Conservation (phyloP, 1,139 yeast genomes). For the Nakaseomyces uthaithaninus region DNA sequence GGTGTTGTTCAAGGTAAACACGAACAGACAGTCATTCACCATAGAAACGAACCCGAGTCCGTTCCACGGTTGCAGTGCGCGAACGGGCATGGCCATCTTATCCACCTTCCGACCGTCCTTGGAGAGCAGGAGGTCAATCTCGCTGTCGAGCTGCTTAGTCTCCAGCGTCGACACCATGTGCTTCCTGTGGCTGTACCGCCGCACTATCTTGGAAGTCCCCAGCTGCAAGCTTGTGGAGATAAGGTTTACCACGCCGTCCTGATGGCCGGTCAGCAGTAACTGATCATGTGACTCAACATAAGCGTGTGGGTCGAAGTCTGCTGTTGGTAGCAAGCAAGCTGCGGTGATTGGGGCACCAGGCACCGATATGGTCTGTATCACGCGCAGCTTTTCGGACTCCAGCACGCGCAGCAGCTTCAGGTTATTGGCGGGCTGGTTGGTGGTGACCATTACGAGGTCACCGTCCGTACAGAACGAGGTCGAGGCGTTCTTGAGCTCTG, state of each 20-base stretch:
- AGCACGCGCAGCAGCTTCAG: slow-evolving; percentile 18
- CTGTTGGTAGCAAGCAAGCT: slow-evolving; percentile 13
- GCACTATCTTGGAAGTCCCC: slow-evolving; percentile 24
- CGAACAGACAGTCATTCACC: slow-evolving; percentile 26
- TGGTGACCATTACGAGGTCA: slow-evolving; percentile 18
- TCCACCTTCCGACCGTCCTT: neutral
- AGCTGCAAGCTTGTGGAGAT: slow-evolving; percentile 21
- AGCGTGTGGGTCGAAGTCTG: slow-evolving; percentile 11
- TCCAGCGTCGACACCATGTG: slow-evolving; percentile 15
- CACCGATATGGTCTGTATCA: slow-evolving; percentile 23
- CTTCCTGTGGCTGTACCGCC: slow-evolving; percentile 24
- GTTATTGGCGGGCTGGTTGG: slow-evolving; percentile 14
- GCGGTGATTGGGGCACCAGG: slow-evolving; percentile 24
- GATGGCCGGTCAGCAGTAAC: slow-evolving; percentile 24
- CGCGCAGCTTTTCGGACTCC: slow-evolving; percentile 14
- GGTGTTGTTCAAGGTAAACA: slow-evolving; percentile 19
- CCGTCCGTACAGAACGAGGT: slow-evolving; percentile 4
- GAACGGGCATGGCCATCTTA: slow-evolving; percentile 19
- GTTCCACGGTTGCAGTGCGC: slow-evolving; percentile 19
- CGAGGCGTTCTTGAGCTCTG: slow-evolving; percentile 6
- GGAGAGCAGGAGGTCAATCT: slow-evolving; percentile 14
- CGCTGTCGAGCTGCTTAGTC: slow-evolving; percentile 5
- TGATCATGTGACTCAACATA: slow-evolving; percentile 16
- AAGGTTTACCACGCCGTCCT: slow-evolving; percentile 26
- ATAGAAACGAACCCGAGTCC: slow-evolving; percentile 21